Conservation (phyloP, 768 basidiomycete species). For the Leccinellum rugosiceps region DNA sequence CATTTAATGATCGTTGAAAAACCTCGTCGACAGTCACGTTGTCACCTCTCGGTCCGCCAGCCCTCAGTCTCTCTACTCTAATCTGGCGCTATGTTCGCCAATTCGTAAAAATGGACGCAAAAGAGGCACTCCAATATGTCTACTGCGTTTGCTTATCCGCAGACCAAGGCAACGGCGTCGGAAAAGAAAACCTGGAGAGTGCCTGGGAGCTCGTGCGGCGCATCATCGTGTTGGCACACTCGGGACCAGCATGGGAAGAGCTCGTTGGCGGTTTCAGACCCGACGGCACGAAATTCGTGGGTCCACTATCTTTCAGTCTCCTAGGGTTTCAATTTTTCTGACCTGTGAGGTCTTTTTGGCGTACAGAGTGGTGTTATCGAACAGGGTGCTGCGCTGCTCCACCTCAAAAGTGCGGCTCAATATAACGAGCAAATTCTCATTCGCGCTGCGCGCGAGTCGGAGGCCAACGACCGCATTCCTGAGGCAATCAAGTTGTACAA, state of each 20-base stretch:
- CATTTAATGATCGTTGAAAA: not conserved
- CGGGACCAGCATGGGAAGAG: constrained; percentile 84
- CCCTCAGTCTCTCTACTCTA: constrained; percentile 77
- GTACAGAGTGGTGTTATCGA: constrained; percentile 82
- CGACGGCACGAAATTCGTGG: constrained; percentile 86
- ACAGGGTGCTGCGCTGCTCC: constrained; percentile 73
- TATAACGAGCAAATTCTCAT: constrained; percentile 83
- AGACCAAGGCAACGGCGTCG: constrained; percentile 66
- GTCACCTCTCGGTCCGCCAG: constrained; percentile 64
- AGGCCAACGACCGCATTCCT: constrained; percentile 78
- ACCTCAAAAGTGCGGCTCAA: constrained; percentile 58
- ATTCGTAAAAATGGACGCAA: constrained; percentile 90
- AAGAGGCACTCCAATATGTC: constrained; percentile 92
- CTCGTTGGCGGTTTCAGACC: constrained; percentile 89
- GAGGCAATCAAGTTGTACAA: constrained; percentile 97
- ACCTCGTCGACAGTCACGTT: constrained; percentile 53
- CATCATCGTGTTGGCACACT: constrained; percentile 75
- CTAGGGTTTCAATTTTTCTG: not conserved
- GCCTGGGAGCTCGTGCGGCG: constrained; percentile 79
- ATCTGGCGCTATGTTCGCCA: constrained; percentile 92
- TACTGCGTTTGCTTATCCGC: constrained; percentile 78
- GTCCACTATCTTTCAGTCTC: constrained; percentile 29
- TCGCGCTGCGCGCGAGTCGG: constrained; percentile 76
- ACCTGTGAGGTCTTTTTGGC: not conserved
- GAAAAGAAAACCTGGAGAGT: constrained; percentile 80